phyloP scores from a whole-genome alignment of 306 rosid species.

The Cucurbita argyrosperma region DNA sequence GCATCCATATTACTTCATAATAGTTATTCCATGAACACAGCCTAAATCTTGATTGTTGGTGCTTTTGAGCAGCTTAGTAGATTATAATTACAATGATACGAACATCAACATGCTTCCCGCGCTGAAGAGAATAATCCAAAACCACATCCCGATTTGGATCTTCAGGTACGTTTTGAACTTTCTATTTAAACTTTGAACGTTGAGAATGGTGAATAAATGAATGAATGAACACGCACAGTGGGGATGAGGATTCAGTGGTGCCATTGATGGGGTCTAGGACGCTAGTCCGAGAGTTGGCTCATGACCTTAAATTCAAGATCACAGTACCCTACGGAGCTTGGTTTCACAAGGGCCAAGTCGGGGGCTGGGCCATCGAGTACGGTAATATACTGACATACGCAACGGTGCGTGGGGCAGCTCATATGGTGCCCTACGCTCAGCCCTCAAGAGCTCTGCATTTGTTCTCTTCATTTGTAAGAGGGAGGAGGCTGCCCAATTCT shows the following conservation, averaged over 20 bases:
- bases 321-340: conserved; percentile 76
- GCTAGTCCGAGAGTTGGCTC: conserved; percentile 65
- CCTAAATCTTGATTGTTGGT: neutral
- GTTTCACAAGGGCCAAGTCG: conserved; percentile 89
- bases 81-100: conserved; percentile 47
- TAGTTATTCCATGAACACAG: neutral
- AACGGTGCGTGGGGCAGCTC: conserved; percentile 78
- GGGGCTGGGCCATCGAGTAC: conserved; percentile 79
- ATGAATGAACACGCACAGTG: conserved; percentile 21
- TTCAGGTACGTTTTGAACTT: conserved; percentile 46
- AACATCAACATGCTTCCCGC: conserved; percentile 58
- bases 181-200: neutral
- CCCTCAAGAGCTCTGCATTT: conserved; percentile 74
- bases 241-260: conserved; percentile 82
- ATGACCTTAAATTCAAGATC: conserved; percentile 38
- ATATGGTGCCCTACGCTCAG: conserved; percentile 85
- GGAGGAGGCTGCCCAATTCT: conserved; percentile 50
- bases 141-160: conserved; percentile 69
- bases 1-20: too few species aligned
- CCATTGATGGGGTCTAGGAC: conserved; percentile 73
- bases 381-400: conserved; percentile 68
- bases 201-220: neutral
- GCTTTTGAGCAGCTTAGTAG: conserved; percentile 30
- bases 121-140: conserved; percentile 53
- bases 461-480: conserved; percentile 46